Percentiles rank a stretch among this genome's conserved stretches.
phyloP scores from a whole-genome alignment of 73 alveolate genomes.

The Tetrahymena malaccensis region DNA sequence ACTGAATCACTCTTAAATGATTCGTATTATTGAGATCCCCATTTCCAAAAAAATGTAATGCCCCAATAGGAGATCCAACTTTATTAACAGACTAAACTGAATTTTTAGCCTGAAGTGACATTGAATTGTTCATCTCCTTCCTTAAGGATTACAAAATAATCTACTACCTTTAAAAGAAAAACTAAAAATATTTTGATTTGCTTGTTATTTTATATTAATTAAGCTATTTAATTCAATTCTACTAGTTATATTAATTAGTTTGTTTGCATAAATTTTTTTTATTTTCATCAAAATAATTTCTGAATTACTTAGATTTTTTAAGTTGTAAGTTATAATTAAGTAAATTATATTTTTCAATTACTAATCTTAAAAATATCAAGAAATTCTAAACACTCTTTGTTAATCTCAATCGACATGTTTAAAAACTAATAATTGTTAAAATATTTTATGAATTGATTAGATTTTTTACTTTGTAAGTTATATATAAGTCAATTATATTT shows the following conservation, averaged over 20 bases:
- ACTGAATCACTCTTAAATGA: background rate
- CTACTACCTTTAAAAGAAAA: background rate
- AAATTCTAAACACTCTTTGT: too few species aligned
- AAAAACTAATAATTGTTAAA: too few species aligned
- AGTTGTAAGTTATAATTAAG: too few species aligned
- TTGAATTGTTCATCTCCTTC: background rate
- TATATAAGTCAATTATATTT: too few species aligned
- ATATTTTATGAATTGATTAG: too few species aligned
- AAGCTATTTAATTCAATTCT: background rate
- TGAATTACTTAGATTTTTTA: too few species aligned
- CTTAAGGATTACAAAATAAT: background rate
- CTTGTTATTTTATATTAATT: background rate
- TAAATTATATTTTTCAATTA: too few species aligned
- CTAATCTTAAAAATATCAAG: too few species aligned
- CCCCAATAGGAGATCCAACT: background rate
- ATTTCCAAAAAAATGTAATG: background rate
- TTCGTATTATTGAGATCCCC: background rate
- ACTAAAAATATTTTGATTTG: background rate
- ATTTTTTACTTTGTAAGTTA: too few species aligned
- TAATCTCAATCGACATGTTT: too few species aligned
- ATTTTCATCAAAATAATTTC: background rate
- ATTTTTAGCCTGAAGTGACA: background rate
- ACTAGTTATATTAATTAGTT: background rate
- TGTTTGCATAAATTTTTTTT: background rate
- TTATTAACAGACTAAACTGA: background rate